These are phyloP conservation scores for Termitomyces sp. DNA, from an alignment of 768 basidiomycete genomes.

Conservation along the genomic window DNA sequence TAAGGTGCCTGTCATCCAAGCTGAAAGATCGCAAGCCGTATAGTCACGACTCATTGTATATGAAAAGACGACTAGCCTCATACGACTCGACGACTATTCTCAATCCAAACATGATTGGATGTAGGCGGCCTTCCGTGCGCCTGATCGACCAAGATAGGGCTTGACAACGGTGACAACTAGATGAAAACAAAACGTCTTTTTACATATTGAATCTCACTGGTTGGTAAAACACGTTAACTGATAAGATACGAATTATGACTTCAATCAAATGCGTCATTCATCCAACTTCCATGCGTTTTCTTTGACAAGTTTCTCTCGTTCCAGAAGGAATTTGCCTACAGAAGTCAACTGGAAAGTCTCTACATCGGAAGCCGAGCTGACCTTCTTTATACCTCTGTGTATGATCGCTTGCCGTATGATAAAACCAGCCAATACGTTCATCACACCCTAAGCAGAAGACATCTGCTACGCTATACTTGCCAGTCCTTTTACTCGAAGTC, in stretches of 20 bases:
- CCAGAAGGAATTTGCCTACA: slow-evolving; percentile 75
- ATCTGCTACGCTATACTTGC: slow-evolving; percentile 78
- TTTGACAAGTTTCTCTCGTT: slow-evolving; percentile 74
- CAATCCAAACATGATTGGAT: neutral
- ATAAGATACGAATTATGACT: neutral
- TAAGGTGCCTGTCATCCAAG: neutral
- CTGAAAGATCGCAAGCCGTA: neutral
- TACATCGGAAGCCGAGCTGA: slow-evolving; percentile 18
- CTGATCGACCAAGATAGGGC: neutral
- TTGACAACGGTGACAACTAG: neutral
- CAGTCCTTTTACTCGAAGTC: slow-evolving; percentile 45
- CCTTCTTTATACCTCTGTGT: slow-evolving; percentile 88
- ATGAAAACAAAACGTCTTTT: neutral
- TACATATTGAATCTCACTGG: neutral
- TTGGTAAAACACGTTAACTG: neutral
- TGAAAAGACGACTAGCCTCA: neutral
- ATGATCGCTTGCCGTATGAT: slow-evolving; percentile 70
- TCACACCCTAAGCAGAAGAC: slow-evolving; percentile 76
- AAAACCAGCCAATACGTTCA: slow-evolving; percentile 78
- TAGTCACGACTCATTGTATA: neutral
- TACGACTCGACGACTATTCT: neutral
- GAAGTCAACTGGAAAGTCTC: neutral
- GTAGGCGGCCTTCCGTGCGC: neutral
- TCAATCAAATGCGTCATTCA: slow-evolving; percentile 16
- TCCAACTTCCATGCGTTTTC: slow-evolving; percentile 78